These are phyloP conservation scores for Calonectria pseudoreteaudii DNA, from an alignment of 2,329 filamentous ascomycete species.

Conservation along the genomic window DNA sequence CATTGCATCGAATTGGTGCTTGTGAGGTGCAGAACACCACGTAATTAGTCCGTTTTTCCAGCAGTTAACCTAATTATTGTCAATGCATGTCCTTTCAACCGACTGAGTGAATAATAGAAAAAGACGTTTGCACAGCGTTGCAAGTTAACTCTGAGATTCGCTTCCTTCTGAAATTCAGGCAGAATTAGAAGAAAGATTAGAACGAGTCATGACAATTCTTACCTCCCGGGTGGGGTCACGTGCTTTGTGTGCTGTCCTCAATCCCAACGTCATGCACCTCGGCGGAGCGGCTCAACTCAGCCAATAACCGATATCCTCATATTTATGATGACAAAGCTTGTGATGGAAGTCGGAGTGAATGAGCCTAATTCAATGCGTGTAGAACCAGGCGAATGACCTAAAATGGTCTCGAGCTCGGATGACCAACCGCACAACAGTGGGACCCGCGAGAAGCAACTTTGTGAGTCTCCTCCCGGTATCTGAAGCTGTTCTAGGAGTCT, in stretches of 20 bases:
- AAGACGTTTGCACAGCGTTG: background rate
- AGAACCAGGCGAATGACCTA: background rate
- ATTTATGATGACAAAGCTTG: background rate
- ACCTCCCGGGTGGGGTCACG: background rate
- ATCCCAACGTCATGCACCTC: background rate
- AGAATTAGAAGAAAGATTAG: background rate
- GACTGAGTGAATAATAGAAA: background rate
- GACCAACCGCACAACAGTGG: background rate
- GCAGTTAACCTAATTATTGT: background rate
- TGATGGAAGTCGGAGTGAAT: background rate
- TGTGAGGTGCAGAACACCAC: too few relatives aligned
- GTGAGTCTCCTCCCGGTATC: background rate
- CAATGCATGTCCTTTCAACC: background rate
- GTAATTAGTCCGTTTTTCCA: background rate
- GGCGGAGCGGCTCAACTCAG: background rate
- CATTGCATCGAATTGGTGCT: too few relatives aligned
- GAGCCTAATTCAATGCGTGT: background rate
- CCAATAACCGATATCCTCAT: background rate
- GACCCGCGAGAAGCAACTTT: background rate
- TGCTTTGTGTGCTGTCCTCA: background rate
- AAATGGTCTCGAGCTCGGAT: background rate
- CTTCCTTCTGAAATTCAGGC: background rate
- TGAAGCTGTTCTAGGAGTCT: background rate
- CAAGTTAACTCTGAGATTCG: background rate
- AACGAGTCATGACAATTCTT: background rate